A percentile compares a stretch with the other conserved stretches of the same genome.
These are phyloP conservation scores for Aureoboletus auriporus DNA, from an alignment of 768 basidiomycete genomes.

Conservation along the genomic window DNA sequence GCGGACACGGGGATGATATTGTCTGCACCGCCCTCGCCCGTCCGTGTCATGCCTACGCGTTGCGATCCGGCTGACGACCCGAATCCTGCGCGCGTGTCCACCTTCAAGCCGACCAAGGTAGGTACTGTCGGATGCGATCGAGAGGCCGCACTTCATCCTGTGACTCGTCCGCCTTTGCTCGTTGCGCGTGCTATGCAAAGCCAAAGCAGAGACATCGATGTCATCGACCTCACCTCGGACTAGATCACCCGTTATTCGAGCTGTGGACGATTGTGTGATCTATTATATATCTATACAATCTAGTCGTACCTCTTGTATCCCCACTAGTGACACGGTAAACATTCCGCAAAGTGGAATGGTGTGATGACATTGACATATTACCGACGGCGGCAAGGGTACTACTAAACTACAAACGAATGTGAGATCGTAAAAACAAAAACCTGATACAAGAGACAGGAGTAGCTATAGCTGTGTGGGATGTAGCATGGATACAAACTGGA, in stretches of 20 bases:
- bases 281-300: no score
- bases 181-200: slow-evolving; percentile 17
- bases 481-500: slow-evolving; percentile 15
- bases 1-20: slow-evolving; percentile 25
- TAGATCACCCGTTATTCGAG: background rate
- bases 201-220: slow-evolving; percentile 16
- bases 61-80: background rate
- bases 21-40: slow-evolving; percentile 21
- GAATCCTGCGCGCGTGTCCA: slow-evolving; percentile 8
- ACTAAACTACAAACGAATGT: slow-evolving; percentile 7
- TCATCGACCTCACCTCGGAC: slow-evolving; percentile 42
- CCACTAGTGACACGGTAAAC: no score
- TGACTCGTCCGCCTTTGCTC: slow-evolving; percentile 16
- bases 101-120: slow-evolving; percentile 12
- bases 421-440: background rate
- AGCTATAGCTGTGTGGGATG: background rate
- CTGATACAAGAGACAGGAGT: slow-evolving; percentile 6
- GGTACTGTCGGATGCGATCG: no score
- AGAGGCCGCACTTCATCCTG: background rate
- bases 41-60: background rate
- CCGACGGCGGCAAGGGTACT: background rate
- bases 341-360: no score
- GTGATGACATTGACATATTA: no score
- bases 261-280: no score
- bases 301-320: no score